Evolutionary conservation across 371 early-diverging fungal genomes (phyloP).

Genomic region (Mucor velutinosus): DNA sequence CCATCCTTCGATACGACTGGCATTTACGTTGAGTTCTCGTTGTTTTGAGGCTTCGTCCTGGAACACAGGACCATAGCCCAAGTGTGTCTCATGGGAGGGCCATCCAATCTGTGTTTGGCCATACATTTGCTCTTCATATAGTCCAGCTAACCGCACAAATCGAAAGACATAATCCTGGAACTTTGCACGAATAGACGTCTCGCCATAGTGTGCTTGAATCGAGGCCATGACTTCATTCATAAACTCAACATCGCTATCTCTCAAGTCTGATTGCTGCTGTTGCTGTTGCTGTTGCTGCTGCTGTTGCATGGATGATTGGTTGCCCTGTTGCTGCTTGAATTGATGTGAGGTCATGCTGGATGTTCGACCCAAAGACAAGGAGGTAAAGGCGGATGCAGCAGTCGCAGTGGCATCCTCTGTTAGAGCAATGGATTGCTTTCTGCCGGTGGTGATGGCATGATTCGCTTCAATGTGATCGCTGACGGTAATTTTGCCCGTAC

Average conservation of each 20-base stretch:
- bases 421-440: conserved; percentile 25
- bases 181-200: conserved; percentile 84
- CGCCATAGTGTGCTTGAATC: conserved; percentile 85
- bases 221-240: conserved; percentile 71
- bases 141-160: conserved; percentile 78
- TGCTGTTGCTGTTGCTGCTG: conserved; percentile 5
- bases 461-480: conserved; percentile 67
- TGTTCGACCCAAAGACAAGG: conserved; percentile 21
- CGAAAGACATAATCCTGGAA: conserved; percentile 86
- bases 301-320: neutral
- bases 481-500: conserved; percentile 89
- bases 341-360: conserved; percentile 13
- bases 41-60: conserved; percentile 63
- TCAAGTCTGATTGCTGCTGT: conserved; percentile 14
- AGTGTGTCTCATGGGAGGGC: conserved; percentile 38
- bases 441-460: neutral
- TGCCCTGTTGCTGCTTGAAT: conserved; percentile 12
- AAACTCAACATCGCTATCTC: conserved; percentile 45
- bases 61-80: conserved; percentile 79
- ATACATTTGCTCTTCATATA: conserved; percentile 75
- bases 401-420: conserved; percentile 2
- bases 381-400: conserved; percentile 19
- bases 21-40: conserved; percentile 69
- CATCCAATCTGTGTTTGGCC: conserved; percentile 65
- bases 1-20: conserved; percentile 88